Conservation (phyloP, 148 eudicot species). For the Selenicereus undatus region DNA sequence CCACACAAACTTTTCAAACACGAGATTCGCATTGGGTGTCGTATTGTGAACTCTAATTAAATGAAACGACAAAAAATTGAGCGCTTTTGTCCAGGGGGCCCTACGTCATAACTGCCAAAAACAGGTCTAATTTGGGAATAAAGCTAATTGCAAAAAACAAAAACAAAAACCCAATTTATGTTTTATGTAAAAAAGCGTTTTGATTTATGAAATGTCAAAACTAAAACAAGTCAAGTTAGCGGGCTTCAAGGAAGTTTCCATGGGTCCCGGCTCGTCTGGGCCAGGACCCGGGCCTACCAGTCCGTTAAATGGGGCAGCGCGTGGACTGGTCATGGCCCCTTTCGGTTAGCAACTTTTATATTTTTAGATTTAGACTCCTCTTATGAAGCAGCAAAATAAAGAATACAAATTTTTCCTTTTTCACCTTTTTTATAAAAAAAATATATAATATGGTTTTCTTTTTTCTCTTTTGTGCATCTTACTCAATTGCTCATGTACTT, state of each 20-base stretch:
- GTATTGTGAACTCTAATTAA: background rate
- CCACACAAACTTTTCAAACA: background rate
- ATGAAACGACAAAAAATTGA: background rate
- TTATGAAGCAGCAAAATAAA: background rate
- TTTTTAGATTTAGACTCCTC: background rate
- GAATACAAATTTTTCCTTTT: background rate
- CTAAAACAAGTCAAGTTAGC: background rate
- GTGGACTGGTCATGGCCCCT: constrained; percentile 25
- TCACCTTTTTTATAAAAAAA: too few relatives aligned
- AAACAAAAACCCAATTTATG: background rate
- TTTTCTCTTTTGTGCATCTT: background rate
- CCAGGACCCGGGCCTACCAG: background rate
- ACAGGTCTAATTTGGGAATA: background rate
- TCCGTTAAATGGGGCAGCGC: background rate
- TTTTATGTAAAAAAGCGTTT: background rate
- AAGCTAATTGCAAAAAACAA: background rate
- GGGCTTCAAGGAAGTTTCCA: background rate
- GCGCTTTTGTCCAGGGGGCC: background rate
- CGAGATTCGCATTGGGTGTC: background rate
- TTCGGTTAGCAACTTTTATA: constrained; percentile 25
- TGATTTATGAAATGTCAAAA: background rate
- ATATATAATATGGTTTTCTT: too few relatives aligned
- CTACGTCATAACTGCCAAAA: background rate
- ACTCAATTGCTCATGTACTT: too few relatives aligned
- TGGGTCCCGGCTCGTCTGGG: constrained; percentile 14